Evolutionary conservation across 2,329 filamentous ascomycete genomes (phyloP), one percentile per base, ranked within the genome.

Genomic region (Colletotrichum sp.): DNA sequence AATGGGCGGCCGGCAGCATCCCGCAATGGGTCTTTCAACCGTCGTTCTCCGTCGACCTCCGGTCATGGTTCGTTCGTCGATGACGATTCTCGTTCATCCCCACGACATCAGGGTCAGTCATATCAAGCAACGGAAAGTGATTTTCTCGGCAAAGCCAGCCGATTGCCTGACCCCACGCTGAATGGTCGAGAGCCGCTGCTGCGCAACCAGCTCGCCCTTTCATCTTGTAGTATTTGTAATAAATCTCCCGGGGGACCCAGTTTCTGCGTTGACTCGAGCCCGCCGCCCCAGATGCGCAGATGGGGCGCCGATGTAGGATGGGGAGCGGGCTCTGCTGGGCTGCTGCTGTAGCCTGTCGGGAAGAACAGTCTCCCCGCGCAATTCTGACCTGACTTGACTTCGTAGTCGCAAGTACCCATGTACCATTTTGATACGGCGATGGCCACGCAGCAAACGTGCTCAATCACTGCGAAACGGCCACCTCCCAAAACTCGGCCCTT

Each of bases 201-300:
- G 52, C 66, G 65, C 65, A 56, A 67, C 48, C 65, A 52, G 18
- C 36, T 55, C 36, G 68, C 52, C 36, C 52, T 25, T 71, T 75
- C 30, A 67, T 75, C 64, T 68, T 58, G 73, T 61, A 30, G 73
- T 73, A 68, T 73, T 68, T 72, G 69, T 75, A 75, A 75, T 72
- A 32, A 72, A 65, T 73, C 43, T 66, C 69, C 69, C 56, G 62
- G 62, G 66, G 30, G 60, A 58, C 64, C 64, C 64, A 71, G 39
- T 73, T 48, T 73, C 73, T 70, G 67, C 43, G 32, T 75, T 55
- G 73, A 74, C 48, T 71, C 67, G 32, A 55, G 28, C 58, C 55
- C 55, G 55, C 55, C 25, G 48, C 39, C 58, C 61, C 61, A 34
- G 36, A 60, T 30, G 28, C 12, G 43, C 43, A 52, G 66, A 25